Evolutionary conservation across 1,284 basidiomycete species (phyloP), one percentile per base, ranked within the genome.

Genomic region (Phlebopus sp.): DNA sequence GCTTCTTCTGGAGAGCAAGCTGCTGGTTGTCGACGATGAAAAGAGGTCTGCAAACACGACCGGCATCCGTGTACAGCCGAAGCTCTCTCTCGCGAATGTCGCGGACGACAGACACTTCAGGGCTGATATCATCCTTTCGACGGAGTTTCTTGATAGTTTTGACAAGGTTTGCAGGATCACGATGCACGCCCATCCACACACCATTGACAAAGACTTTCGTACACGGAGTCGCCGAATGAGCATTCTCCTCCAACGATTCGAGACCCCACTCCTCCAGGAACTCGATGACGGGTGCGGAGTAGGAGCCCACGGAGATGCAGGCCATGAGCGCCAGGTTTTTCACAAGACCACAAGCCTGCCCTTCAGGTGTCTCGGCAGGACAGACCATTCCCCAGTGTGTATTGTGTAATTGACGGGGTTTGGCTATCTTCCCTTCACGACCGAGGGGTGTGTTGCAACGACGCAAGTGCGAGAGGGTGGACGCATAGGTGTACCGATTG

Each of bases 361-460:
- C 96, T 86, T 99, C 96, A 6, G 96, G 96, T 10, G 96, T 99
- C 70, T 99, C 96, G 42, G 97, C 97, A 36, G 96, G 97, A 65
- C 94, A 97, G 10, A 99, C 96, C 94, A 99, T 97, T 38, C 96
- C 96, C 96, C 96, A 99, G 66, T 99, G 96, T 2, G 97, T 98
- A 67, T 99, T 99, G 71, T 99, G 97, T 48, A 99, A 77, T 64
- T 99, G 97, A 63, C 97, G 96, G 44, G 97, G 97, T 69, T 99
- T 99, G 44, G 97, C 96, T 50, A 99, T 99, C 76, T 99, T 99
- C 54, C 95, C 95, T 68, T 99, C 97, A 57, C 97, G 87, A 49
- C 97, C 97, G 45, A 99, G 86, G 2, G 97, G 97, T 0, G 97
- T 99, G 69, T 99, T 99, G 67, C 93, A 97, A 27, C 97, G 90